These are phyloP conservation scores for Aleurites moluccanus DNA, from an alignment of 441 rosid species.

Conservation along the genomic window DNA sequence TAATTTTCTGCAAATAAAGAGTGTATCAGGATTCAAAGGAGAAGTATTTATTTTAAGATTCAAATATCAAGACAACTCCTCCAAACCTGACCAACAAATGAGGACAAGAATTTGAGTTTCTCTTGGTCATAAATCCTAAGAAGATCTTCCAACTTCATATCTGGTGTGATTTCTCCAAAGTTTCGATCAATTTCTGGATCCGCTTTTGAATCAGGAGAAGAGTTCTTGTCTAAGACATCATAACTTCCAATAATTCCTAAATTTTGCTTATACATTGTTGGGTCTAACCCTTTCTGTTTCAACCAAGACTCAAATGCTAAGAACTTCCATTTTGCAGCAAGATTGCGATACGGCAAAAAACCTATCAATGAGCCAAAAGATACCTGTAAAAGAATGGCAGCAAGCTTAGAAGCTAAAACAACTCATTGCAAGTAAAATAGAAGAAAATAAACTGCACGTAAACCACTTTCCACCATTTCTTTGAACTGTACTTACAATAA, in stretches of 20 bases:
- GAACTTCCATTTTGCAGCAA: constrained; percentile 75
- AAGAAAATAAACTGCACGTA: constrained; percentile 1
- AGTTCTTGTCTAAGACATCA: constrained; percentile 39
- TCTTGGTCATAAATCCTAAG: constrained; percentile 74
- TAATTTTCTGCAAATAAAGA: constrained; percentile 58
- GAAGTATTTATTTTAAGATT: constrained; percentile 8
- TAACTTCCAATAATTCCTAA: constrained; percentile 64
- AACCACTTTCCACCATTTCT: constrained; percentile 4
- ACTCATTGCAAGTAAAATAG: constrained; percentile 15
- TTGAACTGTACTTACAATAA: constrained; percentile 56
- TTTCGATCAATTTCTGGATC: constrained; percentile 35
- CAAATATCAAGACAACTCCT: constrained; percentile 16
- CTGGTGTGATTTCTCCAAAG: constrained; percentile 46
- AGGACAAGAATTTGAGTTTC: constrained; percentile 78
- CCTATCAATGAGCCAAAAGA: constrained; percentile 86
- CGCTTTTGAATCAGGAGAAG: constrained; percentile 35
- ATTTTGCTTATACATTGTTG: constrained; percentile 62
- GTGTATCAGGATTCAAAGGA: constrained; percentile 13
- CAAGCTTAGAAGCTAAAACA: constrained; percentile 21
- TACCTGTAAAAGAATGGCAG: constrained; percentile 48
- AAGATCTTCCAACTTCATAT: constrained; percentile 85
- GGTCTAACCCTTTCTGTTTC: constrained; percentile 83
- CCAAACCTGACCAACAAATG: constrained; percentile 87
- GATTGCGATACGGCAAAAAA: constrained; percentile 83
- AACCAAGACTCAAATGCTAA: constrained; percentile 92